phyloP scores from a whole-genome alignment of 2,329 filamentous ascomycete genomes.

The Cercospora brassicicola region DNA sequence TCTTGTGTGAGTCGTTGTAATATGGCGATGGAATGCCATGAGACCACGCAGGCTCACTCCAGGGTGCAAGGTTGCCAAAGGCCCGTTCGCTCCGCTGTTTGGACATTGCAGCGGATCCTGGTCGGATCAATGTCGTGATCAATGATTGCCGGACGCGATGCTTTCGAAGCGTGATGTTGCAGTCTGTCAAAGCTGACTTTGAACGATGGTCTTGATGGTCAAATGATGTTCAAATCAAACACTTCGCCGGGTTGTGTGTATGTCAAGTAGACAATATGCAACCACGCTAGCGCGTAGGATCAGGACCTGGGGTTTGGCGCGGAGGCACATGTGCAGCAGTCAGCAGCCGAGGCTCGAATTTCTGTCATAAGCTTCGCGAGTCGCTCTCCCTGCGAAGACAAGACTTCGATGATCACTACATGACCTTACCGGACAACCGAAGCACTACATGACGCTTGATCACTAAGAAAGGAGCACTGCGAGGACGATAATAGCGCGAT shows the following conservation, averaged over 20 bases:
- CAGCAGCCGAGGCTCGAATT: constrained; percentile 4
- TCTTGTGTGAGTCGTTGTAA: constrained; percentile 62
- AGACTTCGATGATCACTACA: neutral
- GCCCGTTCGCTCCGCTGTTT: constrained; percentile 5
- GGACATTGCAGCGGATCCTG: neutral
- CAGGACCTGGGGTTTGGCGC: neutral
- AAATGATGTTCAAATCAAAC: neutral
- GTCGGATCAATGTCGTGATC: neutral
- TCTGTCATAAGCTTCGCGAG: neutral
- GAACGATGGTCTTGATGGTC: neutral
- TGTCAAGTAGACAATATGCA: neutral
- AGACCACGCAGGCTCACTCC: constrained; percentile 51
- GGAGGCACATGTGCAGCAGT: neutral
- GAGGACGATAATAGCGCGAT: neutral
- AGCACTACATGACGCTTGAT: neutral
- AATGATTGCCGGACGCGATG: neutral
- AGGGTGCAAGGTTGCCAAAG: constrained; percentile 40
- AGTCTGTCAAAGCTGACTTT: neutral
- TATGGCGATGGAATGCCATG: constrained; percentile 57
- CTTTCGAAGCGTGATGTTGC: neutral
- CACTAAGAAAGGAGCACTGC: neutral
- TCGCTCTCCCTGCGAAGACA: neutral
- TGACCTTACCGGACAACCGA: neutral
- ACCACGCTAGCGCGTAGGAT: neutral
- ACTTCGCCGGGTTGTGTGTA: neutral